phyloP scores from a whole-genome alignment of 2,329 filamentous ascomycete genomes.

The Botrytis paeoniae region DNA sequence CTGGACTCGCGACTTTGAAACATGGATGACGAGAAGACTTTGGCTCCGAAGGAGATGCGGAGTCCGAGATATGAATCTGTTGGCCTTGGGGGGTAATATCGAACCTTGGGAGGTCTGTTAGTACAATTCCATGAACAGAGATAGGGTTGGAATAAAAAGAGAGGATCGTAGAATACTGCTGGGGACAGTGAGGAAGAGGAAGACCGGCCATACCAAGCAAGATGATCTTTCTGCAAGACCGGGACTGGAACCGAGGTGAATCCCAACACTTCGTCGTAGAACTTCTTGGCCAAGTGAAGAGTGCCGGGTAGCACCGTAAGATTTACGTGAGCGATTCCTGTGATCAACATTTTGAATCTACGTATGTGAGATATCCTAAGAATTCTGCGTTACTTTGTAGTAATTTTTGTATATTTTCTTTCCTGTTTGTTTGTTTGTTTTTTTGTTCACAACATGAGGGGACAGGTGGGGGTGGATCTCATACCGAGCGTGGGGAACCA shows the following conservation, averaged over 20 bases:
- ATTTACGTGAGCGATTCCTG: conserved; percentile 56
- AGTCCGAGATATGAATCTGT: conserved; percentile 55
- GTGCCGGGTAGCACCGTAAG: conserved; percentile 54
- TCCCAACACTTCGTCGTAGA: conserved; percentile 56
- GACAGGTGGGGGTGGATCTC: conserved; percentile 2
- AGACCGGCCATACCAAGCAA: conserved; percentile 50
- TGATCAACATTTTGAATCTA: conserved; percentile 39
- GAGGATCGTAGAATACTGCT: background rate
- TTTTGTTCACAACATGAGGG: background rate
- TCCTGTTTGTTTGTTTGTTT: background rate
- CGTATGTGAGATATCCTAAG: background rate
- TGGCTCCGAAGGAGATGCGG: conserved; percentile 37
- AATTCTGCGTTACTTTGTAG: background rate
- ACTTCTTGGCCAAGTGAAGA: conserved; percentile 49
- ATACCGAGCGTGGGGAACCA: background rate
- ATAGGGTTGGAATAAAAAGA: background rate
- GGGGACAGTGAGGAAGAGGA: background rate
- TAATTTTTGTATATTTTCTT: background rate
- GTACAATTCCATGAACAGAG: background rate
- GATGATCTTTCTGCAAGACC: conserved; percentile 46
- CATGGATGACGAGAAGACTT: conserved; percentile 54
- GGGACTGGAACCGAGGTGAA: conserved; percentile 53
- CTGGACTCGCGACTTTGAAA: conserved; percentile 49
- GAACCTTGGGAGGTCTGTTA: conserved; percentile 42
- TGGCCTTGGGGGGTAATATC: conserved; percentile 53